phyloP scores from a whole-genome alignment of 345 rosid genomes.

The Gossypium raimondii region DNA sequence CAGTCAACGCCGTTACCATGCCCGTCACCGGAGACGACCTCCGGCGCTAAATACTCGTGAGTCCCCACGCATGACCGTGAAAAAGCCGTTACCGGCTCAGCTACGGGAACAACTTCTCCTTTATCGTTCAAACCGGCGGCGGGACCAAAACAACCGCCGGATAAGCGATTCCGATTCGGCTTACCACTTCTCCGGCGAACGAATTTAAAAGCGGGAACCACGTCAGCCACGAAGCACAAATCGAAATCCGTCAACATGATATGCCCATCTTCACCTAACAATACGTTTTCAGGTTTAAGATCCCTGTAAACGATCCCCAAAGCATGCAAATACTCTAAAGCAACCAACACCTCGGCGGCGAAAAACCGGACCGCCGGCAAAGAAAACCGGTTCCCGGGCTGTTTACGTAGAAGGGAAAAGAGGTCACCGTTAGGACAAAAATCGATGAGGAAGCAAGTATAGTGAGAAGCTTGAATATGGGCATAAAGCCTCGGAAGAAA shows the following conservation, averaged over 20 bases:
- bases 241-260: constrained; percentile 88
- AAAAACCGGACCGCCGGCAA: constrained; percentile 63
- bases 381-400: constrained; percentile 58
- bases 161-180: constrained; percentile 14
- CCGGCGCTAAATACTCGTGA: constrained; percentile 91
- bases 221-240: constrained; percentile 53
- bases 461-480: constrained; percentile 67
- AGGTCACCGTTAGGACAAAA: constrained; percentile 90
- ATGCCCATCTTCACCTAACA: constrained; percentile 78
- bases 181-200: background rate
- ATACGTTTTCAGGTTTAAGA: constrained; percentile 86
- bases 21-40: constrained; percentile 67
- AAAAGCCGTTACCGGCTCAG: constrained; percentile 60
- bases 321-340: constrained; percentile 81
- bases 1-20: constrained; percentile 93
- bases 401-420: constrained; percentile 68
- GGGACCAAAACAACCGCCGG: constrained; percentile 29
- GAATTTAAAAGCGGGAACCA: constrained; percentile 42
- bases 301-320: constrained; percentile 84
- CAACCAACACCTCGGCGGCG: constrained; percentile 75
- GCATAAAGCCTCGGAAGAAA: constrained; percentile 81
- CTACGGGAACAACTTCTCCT: constrained; percentile 39
- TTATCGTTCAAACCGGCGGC: constrained; percentile 14
- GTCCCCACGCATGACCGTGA: constrained; percentile 84
- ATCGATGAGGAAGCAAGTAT: constrained; percentile 79